Evolutionary conservation across 1,139 yeast genomes (phyloP).

Genomic region (Lodderomyces beijingensis): DNA sequence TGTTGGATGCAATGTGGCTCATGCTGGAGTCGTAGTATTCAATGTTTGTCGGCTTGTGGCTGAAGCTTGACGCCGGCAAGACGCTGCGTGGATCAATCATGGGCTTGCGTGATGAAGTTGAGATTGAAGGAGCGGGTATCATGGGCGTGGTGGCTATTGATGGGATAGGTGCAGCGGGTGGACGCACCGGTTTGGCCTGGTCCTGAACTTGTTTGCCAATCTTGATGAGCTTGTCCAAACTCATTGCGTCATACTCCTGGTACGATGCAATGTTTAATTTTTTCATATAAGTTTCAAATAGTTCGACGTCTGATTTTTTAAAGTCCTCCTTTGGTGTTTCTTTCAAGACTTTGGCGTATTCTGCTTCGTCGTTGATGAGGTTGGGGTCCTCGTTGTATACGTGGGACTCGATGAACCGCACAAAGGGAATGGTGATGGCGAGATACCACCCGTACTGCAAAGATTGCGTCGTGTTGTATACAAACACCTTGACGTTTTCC

Average conservation of each 20-base stretch:
- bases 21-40: slow-evolving; percentile 30
- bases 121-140: slow-evolving; percentile 1
- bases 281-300: slow-evolving; percentile 23
- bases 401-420: slow-evolving; percentile 32
- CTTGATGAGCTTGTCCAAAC: slow-evolving; percentile 26
- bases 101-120: background rate
- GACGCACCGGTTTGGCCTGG: slow-evolving; percentile 13
- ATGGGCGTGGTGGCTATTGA: no score
- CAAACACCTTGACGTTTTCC: slow-evolving; percentile 27
- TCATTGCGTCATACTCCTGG: slow-evolving; percentile 19
- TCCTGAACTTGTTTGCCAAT: slow-evolving; percentile 25
- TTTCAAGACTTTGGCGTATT: slow-evolving; percentile 15
- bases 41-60: slow-evolving; percentile 35
- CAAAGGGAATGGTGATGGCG: slow-evolving; percentile 35
- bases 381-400: slow-evolving; percentile 25
- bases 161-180: slow-evolving; percentile 13
- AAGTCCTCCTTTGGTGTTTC: slow-evolving; percentile 18
- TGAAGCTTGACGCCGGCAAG: slow-evolving; percentile 5
- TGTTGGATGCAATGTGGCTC: slow-evolving; percentile 23
- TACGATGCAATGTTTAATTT: slow-evolving; percentile 26
- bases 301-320: slow-evolving; percentile 21
- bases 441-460: slow-evolving; percentile 39
- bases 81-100: background rate
- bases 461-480: slow-evolving; percentile 33
- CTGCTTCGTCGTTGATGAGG: slow-evolving; percentile 15